Evolutionary conservation across 768 basidiomycete species (phyloP).

Genomic region (Boletales sp.): DNA sequence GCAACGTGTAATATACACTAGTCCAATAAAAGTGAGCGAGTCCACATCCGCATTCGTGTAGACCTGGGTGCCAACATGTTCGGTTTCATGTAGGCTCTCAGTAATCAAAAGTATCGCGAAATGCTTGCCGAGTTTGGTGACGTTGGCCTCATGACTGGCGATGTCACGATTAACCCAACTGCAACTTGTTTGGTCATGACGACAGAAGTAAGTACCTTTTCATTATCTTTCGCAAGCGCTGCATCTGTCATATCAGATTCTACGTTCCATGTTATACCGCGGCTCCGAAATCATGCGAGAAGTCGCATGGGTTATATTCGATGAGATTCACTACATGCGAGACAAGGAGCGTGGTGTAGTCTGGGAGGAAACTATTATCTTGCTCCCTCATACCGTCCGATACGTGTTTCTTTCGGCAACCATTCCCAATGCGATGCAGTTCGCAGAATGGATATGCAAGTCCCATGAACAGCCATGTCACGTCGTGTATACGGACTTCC

Average conservation of each 20-base stretch:
- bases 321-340: conserved; percentile 99
- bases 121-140: conserved; percentile 97
- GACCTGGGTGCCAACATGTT: conserved; percentile 12
- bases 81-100: conserved; percentile 68
- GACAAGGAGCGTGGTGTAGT: conserved; percentile 99
- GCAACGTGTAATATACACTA: conserved; percentile 97
- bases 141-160: conserved; percentile 98
- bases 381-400: conserved; percentile 92
- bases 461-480: conserved; percentile 98
- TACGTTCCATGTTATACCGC: conserved; percentile 97
- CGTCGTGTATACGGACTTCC: conserved; percentile 98
- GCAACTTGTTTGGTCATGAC: conserved; percentile 99
- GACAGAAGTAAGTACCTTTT: conserved; percentile 67
- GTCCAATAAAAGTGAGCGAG: conserved; percentile 91
- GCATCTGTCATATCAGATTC: conserved; percentile 55
- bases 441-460: conserved; percentile 98
- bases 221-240: background rate
- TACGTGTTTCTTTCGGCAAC: conserved; percentile 99
- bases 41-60: conserved; percentile 8
- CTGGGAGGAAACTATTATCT: conserved; percentile 98
- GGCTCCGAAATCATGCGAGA: conserved; percentile 99
- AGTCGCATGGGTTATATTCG: conserved; percentile 99
- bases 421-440: conserved; percentile 99
- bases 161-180: conserved; percentile 97
- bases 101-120: conserved; percentile 98